Evolutionary conservation across 169 alveolate genomes (phyloP), one percentile per base, ranked within the genome.

Genomic region (Plasmodium ovale): DNA sequence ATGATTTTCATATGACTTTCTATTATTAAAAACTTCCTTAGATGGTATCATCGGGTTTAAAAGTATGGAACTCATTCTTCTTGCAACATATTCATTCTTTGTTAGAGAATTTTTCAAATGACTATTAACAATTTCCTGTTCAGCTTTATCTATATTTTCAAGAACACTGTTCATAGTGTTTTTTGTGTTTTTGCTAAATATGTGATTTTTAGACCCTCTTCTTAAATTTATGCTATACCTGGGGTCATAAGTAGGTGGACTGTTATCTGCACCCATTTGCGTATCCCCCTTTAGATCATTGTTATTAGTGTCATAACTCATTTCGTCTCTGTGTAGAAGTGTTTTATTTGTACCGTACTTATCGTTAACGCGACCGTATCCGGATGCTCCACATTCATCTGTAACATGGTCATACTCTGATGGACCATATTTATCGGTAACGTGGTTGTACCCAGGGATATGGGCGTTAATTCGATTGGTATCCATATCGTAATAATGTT

Each of bases 141-240:
- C 88, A 2, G 88, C 88, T 37, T 77, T 77, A 37, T 77, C 88
- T 44, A 77, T 60, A 77, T 77, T 77, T 60, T 59, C 88, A 29
- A 77, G 60, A 12, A 77, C 88, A 19, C 29, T 59, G 44, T 16
- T 49, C 16, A 42, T 14, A 14, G n/a, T 60, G 56, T 62, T 77
- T 14, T n/a, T 64, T 12, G 35, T 27, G 35, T 77, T 59, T 39
- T 77, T 60, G 47, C 35, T 62, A 49, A 72, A 72, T 54, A 47
- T 33, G 27, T 67, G 16, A 29, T 25, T 19, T 19, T 42, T 23
- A 2, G 27, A n/a, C 10, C 16, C 19, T 53, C 35, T 72, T 14
- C 23, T 53, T 19, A 21, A 25, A 23, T 9, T 21, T 0, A 31
- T 3, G 31, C 44, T 60, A 7, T 19, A 29, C 39, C 37, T 31